phyloP scores from a whole-genome alignment of 371 early-diverging fungal genomes.

The Cokeromyces recurvatus region DNA sequence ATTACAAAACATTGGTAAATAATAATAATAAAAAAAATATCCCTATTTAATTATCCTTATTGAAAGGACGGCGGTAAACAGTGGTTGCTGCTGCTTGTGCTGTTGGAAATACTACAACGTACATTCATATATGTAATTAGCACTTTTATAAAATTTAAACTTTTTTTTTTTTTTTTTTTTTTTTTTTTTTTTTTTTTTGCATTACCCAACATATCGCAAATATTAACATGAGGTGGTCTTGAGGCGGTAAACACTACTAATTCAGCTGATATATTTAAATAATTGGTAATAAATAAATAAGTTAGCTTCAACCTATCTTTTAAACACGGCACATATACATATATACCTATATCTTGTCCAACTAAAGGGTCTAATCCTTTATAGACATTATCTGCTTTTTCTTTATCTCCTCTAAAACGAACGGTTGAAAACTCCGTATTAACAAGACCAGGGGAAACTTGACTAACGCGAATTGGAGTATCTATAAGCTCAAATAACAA shows the following conservation, averaged over 20 bases:
- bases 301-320: background rate
- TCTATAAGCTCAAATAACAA: constrained; percentile 75
- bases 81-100: constrained; percentile 61
- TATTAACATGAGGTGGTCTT: constrained; percentile 78
- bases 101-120: constrained; percentile 53
- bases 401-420: constrained; percentile 77
- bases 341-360: constrained; percentile 60
- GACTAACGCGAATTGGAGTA: constrained; percentile 73
- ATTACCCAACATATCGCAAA: constrained; percentile 66
- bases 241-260: constrained; percentile 80
- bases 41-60: no score
- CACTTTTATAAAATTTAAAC: no score
- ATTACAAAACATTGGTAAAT: no score
- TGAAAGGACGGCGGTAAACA: constrained; percentile 4
- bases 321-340: no score
- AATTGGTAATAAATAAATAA: background rate
- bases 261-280: constrained; percentile 69
- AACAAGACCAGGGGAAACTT: constrained; percentile 77
- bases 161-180: no score
- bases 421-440: constrained; percentile 92
- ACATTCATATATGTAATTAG: no score
- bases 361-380: constrained; percentile 69
- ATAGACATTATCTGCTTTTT: constrained; percentile 79
- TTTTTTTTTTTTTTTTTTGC: no score
- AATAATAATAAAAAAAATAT: no score